phyloP scores from a whole-genome alignment of 495 filamentous ascomycete species.

The Sphaerosporella brunnea region DNA sequence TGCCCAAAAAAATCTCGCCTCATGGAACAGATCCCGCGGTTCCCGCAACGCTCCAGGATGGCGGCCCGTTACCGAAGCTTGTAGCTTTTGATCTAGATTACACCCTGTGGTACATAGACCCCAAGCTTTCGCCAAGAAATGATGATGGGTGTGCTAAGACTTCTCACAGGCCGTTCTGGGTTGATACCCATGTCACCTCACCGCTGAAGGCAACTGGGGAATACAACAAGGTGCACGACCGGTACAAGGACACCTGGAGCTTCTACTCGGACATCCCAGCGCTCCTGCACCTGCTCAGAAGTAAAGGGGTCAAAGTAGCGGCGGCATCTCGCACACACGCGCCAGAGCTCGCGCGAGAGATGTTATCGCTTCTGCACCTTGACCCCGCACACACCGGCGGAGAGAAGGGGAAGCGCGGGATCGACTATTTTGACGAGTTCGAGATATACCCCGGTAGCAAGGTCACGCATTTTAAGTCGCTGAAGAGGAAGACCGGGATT shows the following conservation, averaged over 20 bases:
- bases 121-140: no score
- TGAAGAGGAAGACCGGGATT: constrained; percentile 49
- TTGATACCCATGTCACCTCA: constrained; percentile 74
- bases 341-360: constrained; percentile 61
- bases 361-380: constrained; percentile 58
- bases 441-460: constrained; percentile 87
- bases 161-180: constrained; percentile 59
- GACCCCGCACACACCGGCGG: constrained; percentile 7
- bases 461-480: constrained; percentile 58
- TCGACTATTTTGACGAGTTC: constrained; percentile 66
- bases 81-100: constrained; percentile 93
- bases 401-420: constrained; percentile 31
- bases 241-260: constrained; percentile 1
- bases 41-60: constrained; percentile 54
- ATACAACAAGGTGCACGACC: constrained; percentile 31
- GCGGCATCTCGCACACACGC: constrained; percentile 69
- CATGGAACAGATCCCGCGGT: constrained; percentile 2
- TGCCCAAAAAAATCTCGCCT: constrained; percentile 2
- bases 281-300: constrained; percentile 45
- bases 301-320: constrained; percentile 43
- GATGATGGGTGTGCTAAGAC: no score
- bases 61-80: constrained; percentile 61
- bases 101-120: constrained; percentile 69
- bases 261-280: constrained; percentile 52
- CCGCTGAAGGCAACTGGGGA: constrained; percentile 45